phyloP scores from a whole-genome alignment of 1,139 yeast genomes.

The Blastobotrys aristatus region DNA sequence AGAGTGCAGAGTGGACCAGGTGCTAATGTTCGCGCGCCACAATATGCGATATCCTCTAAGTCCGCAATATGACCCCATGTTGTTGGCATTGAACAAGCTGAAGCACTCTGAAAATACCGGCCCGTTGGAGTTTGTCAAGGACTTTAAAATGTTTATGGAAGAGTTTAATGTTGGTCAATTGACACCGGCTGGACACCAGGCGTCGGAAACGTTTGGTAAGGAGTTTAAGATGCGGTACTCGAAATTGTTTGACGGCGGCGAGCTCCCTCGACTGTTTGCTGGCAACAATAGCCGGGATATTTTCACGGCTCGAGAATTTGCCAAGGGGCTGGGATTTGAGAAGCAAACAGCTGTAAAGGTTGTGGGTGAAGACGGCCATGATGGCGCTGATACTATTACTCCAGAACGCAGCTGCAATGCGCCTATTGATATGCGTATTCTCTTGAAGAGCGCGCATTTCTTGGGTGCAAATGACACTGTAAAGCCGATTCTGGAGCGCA shows the following conservation, averaged over 20 bases:
- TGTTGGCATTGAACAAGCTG: constrained; percentile 13
- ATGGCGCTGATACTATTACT: constrained; percentile 42
- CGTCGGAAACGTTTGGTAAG: neutral
- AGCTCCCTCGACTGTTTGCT: constrained; percentile 28
- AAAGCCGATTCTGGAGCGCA: constrained; percentile 35
- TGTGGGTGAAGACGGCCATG: constrained; percentile 35
- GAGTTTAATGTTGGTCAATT: neutral
- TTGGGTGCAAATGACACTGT: constrained; percentile 15
- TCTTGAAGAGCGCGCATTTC: constrained; percentile 19
- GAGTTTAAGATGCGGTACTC: neutral
- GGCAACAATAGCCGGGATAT: constrained; percentile 39
- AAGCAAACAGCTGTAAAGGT: constrained; percentile 36
- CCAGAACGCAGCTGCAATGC: constrained; percentile 27
- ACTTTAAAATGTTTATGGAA: constrained; percentile 28
- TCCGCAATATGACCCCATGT: neutral
- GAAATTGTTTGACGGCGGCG: neutral
- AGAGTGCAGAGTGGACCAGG: constrained; percentile 55
- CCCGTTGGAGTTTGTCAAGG: constrained; percentile 36
- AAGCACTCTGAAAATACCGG: constrained; percentile 23
- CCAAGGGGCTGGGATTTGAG: constrained; percentile 38
- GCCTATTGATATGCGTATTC: constrained; percentile 16
- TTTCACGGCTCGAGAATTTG: constrained; percentile 38
- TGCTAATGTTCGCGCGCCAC: constrained; percentile 60
- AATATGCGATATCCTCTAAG: constrained; percentile 62
- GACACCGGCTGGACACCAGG: neutral